Percentiles rank a stretch among this genome's conserved stretches.
These are phyloP conservation scores for Pyrenophora teres DNA, from an alignment of 2,329 filamentous ascomycete genomes.

Conservation along the genomic window DNA sequence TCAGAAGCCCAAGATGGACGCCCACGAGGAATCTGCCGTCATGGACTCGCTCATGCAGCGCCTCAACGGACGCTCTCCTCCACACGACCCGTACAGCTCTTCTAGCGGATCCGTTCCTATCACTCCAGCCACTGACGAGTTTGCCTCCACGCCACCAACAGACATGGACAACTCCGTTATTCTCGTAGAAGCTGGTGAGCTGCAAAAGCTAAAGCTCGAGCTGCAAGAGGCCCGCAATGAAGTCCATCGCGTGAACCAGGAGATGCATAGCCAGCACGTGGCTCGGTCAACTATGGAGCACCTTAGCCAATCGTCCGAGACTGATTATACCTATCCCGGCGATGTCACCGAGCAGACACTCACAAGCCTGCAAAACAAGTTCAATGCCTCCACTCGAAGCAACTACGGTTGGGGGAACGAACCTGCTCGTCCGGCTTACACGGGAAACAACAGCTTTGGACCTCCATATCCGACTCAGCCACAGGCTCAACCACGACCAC, in stretches of 20 bases:
- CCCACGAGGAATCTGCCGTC: constrained; percentile 33
- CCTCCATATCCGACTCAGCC: constrained; percentile 23
- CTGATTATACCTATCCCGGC: constrained; percentile 52
- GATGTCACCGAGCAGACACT: constrained; percentile 59
- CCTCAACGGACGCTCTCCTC: constrained; percentile 62
- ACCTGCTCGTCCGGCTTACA: constrained; percentile 28
- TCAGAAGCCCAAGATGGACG: constrained; percentile 56
- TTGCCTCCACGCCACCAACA: constrained; percentile 43
- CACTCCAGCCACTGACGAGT: constrained; percentile 64
- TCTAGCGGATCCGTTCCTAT: constrained; percentile 65
- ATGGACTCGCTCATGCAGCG: constrained; percentile 72
- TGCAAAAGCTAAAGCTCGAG: constrained; percentile 71
- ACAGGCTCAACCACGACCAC: constrained; percentile 22
- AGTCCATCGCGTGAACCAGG: constrained; percentile 72
- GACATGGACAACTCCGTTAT: constrained; percentile 31
- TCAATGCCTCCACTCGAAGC: constrained; percentile 54
- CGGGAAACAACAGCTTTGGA: constrained; percentile 31
- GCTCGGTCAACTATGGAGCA: constrained; percentile 64
- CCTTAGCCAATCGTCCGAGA: constrained; percentile 57
- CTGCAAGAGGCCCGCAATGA: constrained; percentile 72
- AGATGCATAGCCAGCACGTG: constrained; percentile 68
- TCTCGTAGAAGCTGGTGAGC: constrained; percentile 59
- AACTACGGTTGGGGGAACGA: constrained; percentile 43
- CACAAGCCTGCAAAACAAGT: constrained; percentile 55
- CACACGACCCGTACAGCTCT: constrained; percentile 60